Percentiles rank a stretch among this genome's conserved stretches.
These are phyloP conservation scores for Ogataea paraovalis DNA, from an alignment of 805 yeast species.

Conservation along the genomic window DNA sequence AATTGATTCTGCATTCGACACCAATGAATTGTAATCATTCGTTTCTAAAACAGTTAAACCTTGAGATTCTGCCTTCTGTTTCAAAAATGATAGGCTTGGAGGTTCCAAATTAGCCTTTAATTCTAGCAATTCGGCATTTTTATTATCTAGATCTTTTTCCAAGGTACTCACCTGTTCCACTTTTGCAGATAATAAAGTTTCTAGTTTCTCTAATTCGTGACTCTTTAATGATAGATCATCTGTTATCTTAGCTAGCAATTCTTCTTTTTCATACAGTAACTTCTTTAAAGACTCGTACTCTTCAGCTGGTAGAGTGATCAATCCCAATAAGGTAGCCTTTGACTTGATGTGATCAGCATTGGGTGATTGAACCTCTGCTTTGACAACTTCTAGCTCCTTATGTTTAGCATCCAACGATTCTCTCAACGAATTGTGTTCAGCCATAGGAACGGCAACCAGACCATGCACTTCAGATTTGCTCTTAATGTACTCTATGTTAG, in stretches of 20 bases:
- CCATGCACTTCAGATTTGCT: conserved; percentile 13
- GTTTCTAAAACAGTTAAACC: conserved; percentile 21
- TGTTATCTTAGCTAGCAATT: not conserved
- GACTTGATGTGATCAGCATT: conserved; percentile 5
- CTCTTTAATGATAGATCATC: not conserved
- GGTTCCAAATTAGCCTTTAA: conserved; percentile 2
- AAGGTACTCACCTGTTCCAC: conserved; percentile 1
- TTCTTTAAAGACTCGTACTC: conserved; percentile 4
- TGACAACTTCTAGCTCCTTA: conserved; percentile 4
- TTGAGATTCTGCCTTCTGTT: conserved; percentile 13
- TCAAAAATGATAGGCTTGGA: conserved; percentile 20
- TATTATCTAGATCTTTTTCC: not conserved
- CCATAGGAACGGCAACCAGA: conserved; percentile 19
- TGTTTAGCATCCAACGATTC: not conserved
- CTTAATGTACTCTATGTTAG: conserved; percentile 19
- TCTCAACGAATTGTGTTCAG: conserved; percentile 11
- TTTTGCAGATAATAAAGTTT: not conserved
- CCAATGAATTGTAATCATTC: conserved; percentile 16
- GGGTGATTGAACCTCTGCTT: conserved; percentile 7
- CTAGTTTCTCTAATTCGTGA: conserved; percentile 10
- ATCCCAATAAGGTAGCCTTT: conserved; percentile 3
- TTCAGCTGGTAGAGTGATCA: conserved; percentile 6
- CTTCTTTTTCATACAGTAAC: not conserved
- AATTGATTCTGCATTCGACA: conserved; percentile 5
- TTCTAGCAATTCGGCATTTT: not conserved